Conservation (phyloP, 2,329 filamentous ascomycete species). For the Colletotrichum plurivorum region DNA sequence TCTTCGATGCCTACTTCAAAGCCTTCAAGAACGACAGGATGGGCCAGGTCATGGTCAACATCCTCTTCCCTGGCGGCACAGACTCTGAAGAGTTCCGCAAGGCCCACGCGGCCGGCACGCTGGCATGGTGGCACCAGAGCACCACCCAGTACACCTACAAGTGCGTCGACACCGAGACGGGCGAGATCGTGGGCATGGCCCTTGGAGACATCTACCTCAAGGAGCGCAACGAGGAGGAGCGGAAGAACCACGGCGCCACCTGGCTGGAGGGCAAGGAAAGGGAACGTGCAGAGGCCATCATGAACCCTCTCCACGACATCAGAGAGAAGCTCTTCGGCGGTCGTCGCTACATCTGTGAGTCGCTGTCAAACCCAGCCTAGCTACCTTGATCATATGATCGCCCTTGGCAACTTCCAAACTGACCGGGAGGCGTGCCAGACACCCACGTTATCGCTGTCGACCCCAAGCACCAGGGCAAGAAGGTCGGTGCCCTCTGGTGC, state of each 20-base stretch:
- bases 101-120: slow-evolving; percentile 57
- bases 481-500: slow-evolving; percentile 57
- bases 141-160: slow-evolving; percentile 62
- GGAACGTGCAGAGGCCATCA: slow-evolving; percentile 58
- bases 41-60: slow-evolving; percentile 56
- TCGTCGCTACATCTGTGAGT: slow-evolving; percentile 58
- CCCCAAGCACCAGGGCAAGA: slow-evolving; percentile 58
- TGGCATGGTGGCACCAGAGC: slow-evolving; percentile 55
- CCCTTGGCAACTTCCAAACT: not conserved
- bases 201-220: slow-evolving; percentile 59
- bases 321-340: slow-evolving; percentile 57
- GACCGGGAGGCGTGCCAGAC: slow-evolving; percentile 44
- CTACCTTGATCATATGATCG: not conserved
- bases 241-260: slow-evolving; percentile 58
- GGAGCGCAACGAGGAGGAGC: slow-evolving; percentile 56
- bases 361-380: not conserved
- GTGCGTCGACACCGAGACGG: slow-evolving; percentile 59
- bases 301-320: slow-evolving; percentile 57
- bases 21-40: slow-evolving; percentile 58
- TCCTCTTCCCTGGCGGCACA: slow-evolving; percentile 56
- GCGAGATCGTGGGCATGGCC: slow-evolving; percentile 62
- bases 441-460: slow-evolving; percentile 61
- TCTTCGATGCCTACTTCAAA: slow-evolving; percentile 63
- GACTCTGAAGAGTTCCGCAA: slow-evolving; percentile 56
- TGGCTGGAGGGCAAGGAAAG: slow-evolving; percentile 61